Base-by-base conservation (phyloP, 768 basidiomycete genomes). In the Lactarius evosmus region DNA sequence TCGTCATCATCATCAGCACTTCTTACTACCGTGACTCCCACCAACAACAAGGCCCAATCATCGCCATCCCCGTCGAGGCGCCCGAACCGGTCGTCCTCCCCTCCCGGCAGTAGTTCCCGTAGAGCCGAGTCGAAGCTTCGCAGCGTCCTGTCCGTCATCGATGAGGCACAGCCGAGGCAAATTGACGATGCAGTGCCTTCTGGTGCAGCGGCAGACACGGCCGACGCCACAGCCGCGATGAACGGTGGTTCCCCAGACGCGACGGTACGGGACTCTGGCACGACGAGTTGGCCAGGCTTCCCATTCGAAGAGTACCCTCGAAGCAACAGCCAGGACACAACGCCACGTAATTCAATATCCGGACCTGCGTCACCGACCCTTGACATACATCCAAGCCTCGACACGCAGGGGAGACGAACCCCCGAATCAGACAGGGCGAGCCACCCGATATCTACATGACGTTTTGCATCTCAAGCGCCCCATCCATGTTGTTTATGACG, bases 91-190 rank as follows among this genome's bases (percentile, higher is more conserved):
- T 2, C 56, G 1, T 58, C 68, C 16, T 69, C 68, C 16, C 68
- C 66, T 36, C 64, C 64, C 6, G 64, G 53, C 14, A 33, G 62
- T 19, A 50, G 7, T 33, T 9, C 56, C 81, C 83, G 64, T 17
- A 56, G 68, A 51, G 65, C 68, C 29, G 85, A 86, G 36, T 82
- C 82, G 19, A 90, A 89, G 72, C 80, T 91, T 50, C 86, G 87
- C 53, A 86, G 79, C 62, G 83, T 88, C n/a, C 77, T 92, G n/a
- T 74, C 87, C 33, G 81, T 84, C 25, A 85, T 92, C 60, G 87
- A 89, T 65, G 90, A 92, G 74, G 73, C 74, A 33, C 82, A 77
- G 61, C 66, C 78, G 46, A 50, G 49, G 36, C 63, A 30, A 22
- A 25, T 32, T 7, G 58, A 62, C 29, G 44, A 58, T 44, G 17